Conservation (phyloP, 768 basidiomycete species). For the Tulasnella sp. region DNA sequence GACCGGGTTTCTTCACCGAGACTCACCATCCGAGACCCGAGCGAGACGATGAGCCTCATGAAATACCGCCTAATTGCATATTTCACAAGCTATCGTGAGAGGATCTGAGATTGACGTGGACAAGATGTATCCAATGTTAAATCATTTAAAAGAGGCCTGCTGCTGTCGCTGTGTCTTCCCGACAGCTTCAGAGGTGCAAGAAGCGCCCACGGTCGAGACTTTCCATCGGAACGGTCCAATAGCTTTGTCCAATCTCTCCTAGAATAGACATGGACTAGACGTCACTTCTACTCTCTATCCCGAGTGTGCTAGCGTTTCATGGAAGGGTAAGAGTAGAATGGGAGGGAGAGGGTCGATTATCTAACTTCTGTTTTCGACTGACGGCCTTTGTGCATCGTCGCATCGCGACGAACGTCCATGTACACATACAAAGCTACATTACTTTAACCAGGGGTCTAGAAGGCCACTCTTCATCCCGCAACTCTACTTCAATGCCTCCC, state of each 20-base stretch:
- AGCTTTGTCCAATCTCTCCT: not conserved
- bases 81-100: no score
- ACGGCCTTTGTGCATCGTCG: not conserved
- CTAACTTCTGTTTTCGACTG: slow-evolving; percentile 5
- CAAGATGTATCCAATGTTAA: not conserved
- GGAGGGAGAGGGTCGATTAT: not conserved
- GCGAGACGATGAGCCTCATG: no score
- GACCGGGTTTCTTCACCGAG: no score
- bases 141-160: not conserved
- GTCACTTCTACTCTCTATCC: not conserved
- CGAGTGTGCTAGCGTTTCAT: not conserved
- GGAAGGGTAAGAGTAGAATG: not conserved
- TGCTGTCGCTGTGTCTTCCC: not conserved
- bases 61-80: no score
- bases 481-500: not conserved
- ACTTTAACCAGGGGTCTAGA: not conserved
- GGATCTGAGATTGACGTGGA: no score
- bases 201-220: not conserved
- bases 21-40: no score
- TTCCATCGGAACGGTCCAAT: not conserved
- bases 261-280: not conserved
- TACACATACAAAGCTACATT: not conserved
- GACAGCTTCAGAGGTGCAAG: no score
- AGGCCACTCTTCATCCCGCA: not conserved
- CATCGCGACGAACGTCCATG: not conserved